phyloP scores from a whole-genome alignment of 2,329 filamentous ascomycete genomes.

The Pseudogymnoascus sp. region DNA sequence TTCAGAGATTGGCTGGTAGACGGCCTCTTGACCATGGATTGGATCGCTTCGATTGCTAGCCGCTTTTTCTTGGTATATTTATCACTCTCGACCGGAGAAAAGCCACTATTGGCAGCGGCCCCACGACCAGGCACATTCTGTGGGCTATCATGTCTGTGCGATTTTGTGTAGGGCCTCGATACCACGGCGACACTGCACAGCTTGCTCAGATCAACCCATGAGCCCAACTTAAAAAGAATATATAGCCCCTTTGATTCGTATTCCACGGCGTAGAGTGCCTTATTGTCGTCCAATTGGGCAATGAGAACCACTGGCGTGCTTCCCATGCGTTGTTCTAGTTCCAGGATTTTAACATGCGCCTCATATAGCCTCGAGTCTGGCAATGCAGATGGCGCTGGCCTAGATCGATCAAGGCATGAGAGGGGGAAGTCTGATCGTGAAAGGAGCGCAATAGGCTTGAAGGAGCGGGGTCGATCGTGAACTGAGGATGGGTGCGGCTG shows the following conservation, averaged over 20 bases:
- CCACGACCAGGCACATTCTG: not conserved
- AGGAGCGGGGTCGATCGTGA: conserved; percentile 44
- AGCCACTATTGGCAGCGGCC: conserved; percentile 3
- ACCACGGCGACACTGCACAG: conserved; percentile 46
- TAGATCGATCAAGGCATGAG: conserved; percentile 48
- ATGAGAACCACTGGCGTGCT: conserved; percentile 51
- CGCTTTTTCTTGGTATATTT: conserved; percentile 43
- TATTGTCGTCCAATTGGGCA: conserved; percentile 49
- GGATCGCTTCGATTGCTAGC: conserved; percentile 56
- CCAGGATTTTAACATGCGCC: conserved; percentile 55
- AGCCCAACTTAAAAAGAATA: conserved; percentile 59
- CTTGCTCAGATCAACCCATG: conserved; percentile 55
- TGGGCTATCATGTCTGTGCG: conserved; percentile 26
- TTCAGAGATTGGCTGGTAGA: conserved; percentile 16
- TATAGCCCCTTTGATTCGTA: conserved; percentile 55
- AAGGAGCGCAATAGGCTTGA: conserved; percentile 56
- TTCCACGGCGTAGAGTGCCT: conserved; percentile 57
- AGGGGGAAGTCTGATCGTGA: conserved; percentile 53
- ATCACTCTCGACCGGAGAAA: conserved; percentile 15
- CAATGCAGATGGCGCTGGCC: conserved; percentile 42
- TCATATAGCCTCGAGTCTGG: conserved; percentile 51
- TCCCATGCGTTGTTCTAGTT: conserved; percentile 54
- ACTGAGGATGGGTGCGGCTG: conserved; percentile 51
- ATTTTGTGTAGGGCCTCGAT: conserved; percentile 31
- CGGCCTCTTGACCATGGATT: conserved; percentile 50